Evolutionary conservation across 2,329 filamentous ascomycete species (phyloP), one percentile per base, ranked within the genome.

Genomic region (Fusarium globosum): DNA sequence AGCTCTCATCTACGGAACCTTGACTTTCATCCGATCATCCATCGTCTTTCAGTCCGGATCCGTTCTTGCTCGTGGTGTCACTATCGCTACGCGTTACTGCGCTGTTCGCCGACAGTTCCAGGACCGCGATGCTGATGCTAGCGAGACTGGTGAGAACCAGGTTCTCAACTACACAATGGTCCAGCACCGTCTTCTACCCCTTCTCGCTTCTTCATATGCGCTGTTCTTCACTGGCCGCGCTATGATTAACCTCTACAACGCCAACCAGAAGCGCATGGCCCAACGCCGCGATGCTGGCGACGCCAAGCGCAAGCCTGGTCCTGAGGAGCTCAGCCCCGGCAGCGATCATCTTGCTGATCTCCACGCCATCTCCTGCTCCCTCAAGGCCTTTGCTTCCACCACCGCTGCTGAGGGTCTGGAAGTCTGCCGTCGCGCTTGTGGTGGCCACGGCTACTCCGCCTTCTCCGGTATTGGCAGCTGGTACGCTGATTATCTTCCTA

Each of bases 91-190:
- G 4, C 88, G 93, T 61, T 95, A 95, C 82, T 90, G 89, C 67
- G 89, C 92, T 6, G 90, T 95, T 9, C 88, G 93, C 56, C 87
- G 92, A n/a, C 93, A 95, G 78, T 95, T 95, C 85, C 91, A 93
- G 80, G 93, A 95, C 75, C 88, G 89, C 10, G 93, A 94, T 81
- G 89, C 90, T 11, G 85, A 87, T 35, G 85, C 87, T 42, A 85
- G 84, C 43, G 85, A 87, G 69, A 80, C 83, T 30, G 89, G 88
- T 10, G 93, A 95, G 83, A 94, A 91, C 79, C 91, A 92, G 76
- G 93, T 95, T 4, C 85, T 95, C 35, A 92, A 95, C 84, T 95
- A 95, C 82, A 93, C 92, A 71, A 94, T 94, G 90, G 93, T 95
- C 13, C 92, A 94, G 80, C 88, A 92, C 77, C 89, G 93, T 53